Evolutionary conservation across 2,329 filamentous ascomycete genomes (phyloP), one percentile per base, ranked within the genome.

Genomic region (Pyricularia sp.): DNA sequence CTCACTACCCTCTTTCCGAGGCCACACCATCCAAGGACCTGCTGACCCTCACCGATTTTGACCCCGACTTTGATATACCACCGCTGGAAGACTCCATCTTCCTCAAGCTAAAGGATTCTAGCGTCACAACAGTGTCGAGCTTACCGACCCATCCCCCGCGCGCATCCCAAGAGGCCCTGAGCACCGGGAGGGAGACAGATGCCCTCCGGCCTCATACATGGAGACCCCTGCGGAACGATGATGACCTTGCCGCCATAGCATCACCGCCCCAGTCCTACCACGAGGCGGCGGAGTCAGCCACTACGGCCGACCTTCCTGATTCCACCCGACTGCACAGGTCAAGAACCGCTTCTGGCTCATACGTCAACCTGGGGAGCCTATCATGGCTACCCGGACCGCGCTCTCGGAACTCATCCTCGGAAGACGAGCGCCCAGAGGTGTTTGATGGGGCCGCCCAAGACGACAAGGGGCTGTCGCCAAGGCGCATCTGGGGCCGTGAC

Each of bases 311-410:
- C 42, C 17, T 50, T 9, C 17, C 33, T 20, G 30, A 65, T 25
- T 31, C 63, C 9, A 42, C 20, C 25, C 33, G 30, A 42, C 33
- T 30, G 5, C n/a, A 50, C 23, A 31, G 64, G 25, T 42, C 64
- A 5, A 31, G 64, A 26, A 23, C 64, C 23, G 64, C 28, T 10
- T 66, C 64, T 20, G 36, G 64, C 68, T 84, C 82, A 59, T 81
- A 87, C 72, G 80, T 81, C 66, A 82, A 79, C 70, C 82, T 86
- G 73, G 81, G 84, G 10, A 82, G 80, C 71, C 81, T 82, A 68
- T 83, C 84, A 59, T 87, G 84, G 85, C 82, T 83, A 25, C 76
- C 81, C 4, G 75, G 79, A 55, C 85, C 85, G 42, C 79, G 82
- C 20, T 84, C 83, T 7, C 58, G 58, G 10, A 25, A 61, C 4